These are phyloP conservation scores for Arthrocladium fulminans DNA, from an alignment of 2,329 filamentous ascomycete species.

Conservation along the genomic window DNA sequence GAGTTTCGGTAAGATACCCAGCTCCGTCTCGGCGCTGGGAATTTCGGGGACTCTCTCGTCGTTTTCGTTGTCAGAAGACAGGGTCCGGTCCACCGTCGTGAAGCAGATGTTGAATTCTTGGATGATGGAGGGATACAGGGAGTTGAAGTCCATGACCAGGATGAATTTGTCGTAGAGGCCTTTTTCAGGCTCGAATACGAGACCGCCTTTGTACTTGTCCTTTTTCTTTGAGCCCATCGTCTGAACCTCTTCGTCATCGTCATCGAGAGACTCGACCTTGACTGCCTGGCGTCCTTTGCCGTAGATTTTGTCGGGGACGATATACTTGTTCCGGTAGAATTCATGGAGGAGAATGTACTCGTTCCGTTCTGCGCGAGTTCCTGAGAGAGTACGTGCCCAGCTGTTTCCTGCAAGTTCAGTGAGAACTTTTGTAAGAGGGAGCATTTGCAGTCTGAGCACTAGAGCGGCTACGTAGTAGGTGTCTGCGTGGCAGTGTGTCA, in stretches of 20 bases:
- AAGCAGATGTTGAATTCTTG: constrained; percentile 99
- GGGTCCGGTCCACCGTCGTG: constrained; percentile 78
- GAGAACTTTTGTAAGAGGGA: constrained; percentile 86
- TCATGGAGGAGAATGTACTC: constrained; percentile 98
- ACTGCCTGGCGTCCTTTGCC: constrained; percentile 65
- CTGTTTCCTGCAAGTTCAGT: constrained; percentile 97
- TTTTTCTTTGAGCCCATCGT: constrained; percentile 79
- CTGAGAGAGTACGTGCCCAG: constrained; percentile 90
- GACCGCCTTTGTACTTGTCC: constrained; percentile 97
- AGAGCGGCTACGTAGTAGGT: constrained; percentile 93
- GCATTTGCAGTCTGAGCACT: constrained; percentile 78
- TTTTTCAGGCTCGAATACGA: constrained; percentile 96
- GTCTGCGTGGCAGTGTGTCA: constrained; percentile 88
- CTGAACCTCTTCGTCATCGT: constrained; percentile 52
- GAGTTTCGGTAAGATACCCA: constrained; percentile 79
- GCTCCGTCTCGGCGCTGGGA: constrained; percentile 60
- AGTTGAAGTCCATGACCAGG: constrained; percentile 99
- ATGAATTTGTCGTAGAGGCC: constrained; percentile 97
- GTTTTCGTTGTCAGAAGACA: constrained; percentile 57
- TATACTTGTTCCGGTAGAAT: constrained; percentile 94
- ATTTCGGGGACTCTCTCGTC: constrained; percentile 86
- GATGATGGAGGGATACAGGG: constrained; percentile 94
- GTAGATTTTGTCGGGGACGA: constrained; percentile 88
- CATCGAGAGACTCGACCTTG: constrained; percentile 60
- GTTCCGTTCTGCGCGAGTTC: constrained; percentile 92